Percentiles rank a stretch among this genome's conserved stretches.
These are phyloP conservation scores for Penicillium ucsense DNA, from an alignment of 495 filamentous ascomycete genomes.

Conservation along the genomic window DNA sequence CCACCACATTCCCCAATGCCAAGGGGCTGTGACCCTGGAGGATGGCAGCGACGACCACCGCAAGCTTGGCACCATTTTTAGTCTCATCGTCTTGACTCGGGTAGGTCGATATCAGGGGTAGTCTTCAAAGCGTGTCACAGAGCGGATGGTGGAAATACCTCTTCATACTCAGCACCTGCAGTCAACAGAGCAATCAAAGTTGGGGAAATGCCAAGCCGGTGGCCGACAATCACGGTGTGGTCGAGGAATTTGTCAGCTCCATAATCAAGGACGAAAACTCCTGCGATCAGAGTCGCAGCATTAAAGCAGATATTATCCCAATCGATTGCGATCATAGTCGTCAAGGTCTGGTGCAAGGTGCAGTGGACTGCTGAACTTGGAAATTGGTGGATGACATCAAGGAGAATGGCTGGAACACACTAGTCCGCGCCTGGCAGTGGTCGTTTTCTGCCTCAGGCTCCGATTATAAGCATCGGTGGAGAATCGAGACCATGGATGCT, in stretches of 20 bases:
- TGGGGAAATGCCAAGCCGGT: constrained; percentile 35
- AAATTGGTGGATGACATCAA: too few relatives aligned
- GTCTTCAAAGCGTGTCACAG: too few relatives aligned
- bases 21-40: constrained; percentile 35
- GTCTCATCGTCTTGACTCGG: background rate
- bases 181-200: constrained; percentile 44
- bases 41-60: constrained; percentile 41
- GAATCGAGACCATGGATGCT: too few relatives aligned
- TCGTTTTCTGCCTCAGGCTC: too few relatives aligned
- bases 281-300: constrained; percentile 11
- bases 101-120: too few relatives aligned
- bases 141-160: constrained; percentile 18
- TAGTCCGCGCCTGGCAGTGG: too few relatives aligned
- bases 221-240: constrained; percentile 41
- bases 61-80: constrained; percentile 31
- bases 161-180: constrained; percentile 49
- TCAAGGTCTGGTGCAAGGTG: too few relatives aligned
- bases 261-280: constrained; percentile 20
- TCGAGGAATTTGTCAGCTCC: constrained; percentile 39
- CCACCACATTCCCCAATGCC: constrained; percentile 47
- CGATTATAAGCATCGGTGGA: too few relatives aligned
- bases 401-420: too few relatives aligned
- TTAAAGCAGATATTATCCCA: constrained; percentile 17
- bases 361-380: too few relatives aligned
- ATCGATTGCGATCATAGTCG: constrained; percentile 1